phyloP scores from a whole-genome alignment of 73 alveolate genomes.

The Effrenium voratum region DNA sequence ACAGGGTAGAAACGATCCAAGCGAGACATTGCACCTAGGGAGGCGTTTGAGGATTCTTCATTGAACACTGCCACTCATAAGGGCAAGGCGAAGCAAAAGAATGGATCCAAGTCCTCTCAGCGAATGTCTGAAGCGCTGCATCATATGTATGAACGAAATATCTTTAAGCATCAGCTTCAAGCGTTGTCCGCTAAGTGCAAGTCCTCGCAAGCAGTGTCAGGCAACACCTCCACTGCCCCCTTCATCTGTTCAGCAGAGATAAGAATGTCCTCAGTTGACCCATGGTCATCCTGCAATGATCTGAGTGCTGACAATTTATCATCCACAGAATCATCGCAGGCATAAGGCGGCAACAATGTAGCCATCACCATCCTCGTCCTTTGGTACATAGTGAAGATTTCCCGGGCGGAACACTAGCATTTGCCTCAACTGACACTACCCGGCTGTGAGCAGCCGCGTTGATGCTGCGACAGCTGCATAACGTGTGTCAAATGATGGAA shows the following conservation, averaged over 20 bases:
- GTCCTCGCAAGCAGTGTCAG: constrained; percentile 16
- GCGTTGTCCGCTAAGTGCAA: not conserved
- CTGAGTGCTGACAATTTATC: not conserved
- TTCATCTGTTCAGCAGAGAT: constrained; percentile 48
- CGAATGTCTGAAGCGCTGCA: not conserved
- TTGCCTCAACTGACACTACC: constrained; percentile 5
- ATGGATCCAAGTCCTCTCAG: constrained; percentile 33
- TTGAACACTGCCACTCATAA: not conserved
- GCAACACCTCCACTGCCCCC: constrained; percentile 49
- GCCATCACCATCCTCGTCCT: constrained; percentile 88
- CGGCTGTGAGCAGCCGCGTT: not conserved
- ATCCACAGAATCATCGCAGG: not conserved
- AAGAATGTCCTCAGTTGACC: not conserved
- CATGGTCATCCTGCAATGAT: not conserved
- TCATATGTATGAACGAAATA: not conserved
- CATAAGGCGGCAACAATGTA: not conserved
- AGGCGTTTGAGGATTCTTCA: not conserved
- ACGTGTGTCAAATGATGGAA: too few relatives aligned
- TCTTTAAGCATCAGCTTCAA: not conserved
- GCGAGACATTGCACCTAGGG: not conserved
- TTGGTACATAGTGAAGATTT: constrained; percentile 74
- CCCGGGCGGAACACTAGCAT: constrained; percentile 87
- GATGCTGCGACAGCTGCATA: too few relatives aligned
- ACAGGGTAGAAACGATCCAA: too few relatives aligned
- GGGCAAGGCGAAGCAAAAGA: constrained; percentile 55